Conservation (phyloP, 1,284 basidiomycete genomes). For the Cutaneotrichosporon cutaneum region DNA sequence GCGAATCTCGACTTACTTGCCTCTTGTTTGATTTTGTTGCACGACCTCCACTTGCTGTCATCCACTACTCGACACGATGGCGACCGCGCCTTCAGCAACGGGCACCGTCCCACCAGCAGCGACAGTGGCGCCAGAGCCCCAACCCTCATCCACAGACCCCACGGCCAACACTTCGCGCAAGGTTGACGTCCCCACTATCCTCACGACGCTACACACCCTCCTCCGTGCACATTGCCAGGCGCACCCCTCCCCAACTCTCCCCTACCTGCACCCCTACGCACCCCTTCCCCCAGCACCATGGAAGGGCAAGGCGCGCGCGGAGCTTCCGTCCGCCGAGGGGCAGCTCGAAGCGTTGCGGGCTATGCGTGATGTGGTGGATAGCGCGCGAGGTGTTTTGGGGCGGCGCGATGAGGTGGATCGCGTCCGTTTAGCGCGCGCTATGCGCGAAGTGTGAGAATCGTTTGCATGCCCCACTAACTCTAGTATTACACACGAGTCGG, state of each 20-base stretch:
- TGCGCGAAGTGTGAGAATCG: conserved; percentile 27
- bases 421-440: conserved; percentile 20
- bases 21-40: background rate
- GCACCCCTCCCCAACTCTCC: conserved; percentile 23
- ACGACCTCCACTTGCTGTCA: background rate
- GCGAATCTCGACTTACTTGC: background rate
- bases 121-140: background rate
- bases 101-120: background rate
- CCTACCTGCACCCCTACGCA: conserved; percentile 36
- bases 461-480: conserved; percentile 10
- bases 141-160: background rate
- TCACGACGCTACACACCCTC: conserved; percentile 29
- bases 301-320: conserved; percentile 24
- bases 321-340: conserved; percentile 21
- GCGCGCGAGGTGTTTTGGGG: conserved; percentile 20
- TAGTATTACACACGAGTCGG: conserved; percentile 38
- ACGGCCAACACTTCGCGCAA: background rate
- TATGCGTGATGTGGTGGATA: conserved; percentile 37
- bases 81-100: background rate
- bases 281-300: conserved; percentile 20
- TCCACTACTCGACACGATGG: background rate
- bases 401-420: conserved; percentile 19
- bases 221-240: conserved; percentile 24
- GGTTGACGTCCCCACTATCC: conserved; percentile 22
- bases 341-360: conserved; percentile 28